A percentile compares a stretch with the other conserved stretches of the same genome.
Evolutionary conservation across 352 stramenopile genomes (phyloP).

Genomic region (Phytophthora tentaculata): DNA sequence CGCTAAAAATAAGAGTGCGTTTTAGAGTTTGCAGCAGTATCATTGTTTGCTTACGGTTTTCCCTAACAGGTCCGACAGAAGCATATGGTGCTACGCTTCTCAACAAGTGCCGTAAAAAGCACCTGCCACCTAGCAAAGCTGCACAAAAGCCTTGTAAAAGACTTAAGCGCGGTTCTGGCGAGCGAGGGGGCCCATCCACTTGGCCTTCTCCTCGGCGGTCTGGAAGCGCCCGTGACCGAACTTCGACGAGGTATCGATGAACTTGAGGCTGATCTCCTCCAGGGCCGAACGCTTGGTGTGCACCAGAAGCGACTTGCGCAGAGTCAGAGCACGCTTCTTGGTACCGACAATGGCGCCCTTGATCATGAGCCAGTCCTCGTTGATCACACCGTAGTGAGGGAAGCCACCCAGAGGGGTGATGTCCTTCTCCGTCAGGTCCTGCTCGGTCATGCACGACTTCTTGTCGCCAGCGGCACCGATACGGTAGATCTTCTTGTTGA

Average conservation of each 20-base stretch:
- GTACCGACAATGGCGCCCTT: conserved; percentile 98
- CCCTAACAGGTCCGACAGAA: conserved; percentile 21
- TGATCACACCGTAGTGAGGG: conserved; percentile 99
- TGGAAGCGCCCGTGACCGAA: conserved; percentile 99
- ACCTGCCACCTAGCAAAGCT: conserved; percentile 25
- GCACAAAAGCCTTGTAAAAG: conserved; percentile 22
- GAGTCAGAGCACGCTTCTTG: conserved; percentile 99
- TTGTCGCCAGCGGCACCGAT: conserved; percentile 94
- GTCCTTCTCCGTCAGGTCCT: conserved; percentile 99
- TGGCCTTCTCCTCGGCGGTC: conserved; percentile 99
- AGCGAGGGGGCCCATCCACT: conserved; percentile 98
- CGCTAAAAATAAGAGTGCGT: background rate
- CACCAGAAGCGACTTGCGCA: conserved; percentile 98
- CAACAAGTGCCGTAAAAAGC: conserved; percentile 23
- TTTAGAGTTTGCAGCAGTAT: conserved; percentile 51
- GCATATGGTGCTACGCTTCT: conserved; percentile 29
- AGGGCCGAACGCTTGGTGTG: conserved; percentile 97
- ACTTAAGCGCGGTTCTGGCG: conserved; percentile 90
- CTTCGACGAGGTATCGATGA: conserved; percentile 98
- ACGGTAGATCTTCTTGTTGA: conserved; percentile 99
- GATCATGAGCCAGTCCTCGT: conserved; percentile 99
- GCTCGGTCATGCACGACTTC: conserved; percentile 97
- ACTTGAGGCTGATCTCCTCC: conserved; percentile 96
- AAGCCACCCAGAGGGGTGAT: conserved; percentile 99
- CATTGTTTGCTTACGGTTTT: conserved; percentile 40